Base-by-base conservation (phyloP, 352 stramenopile genomes). In the Phytophthora sp. region DNA sequence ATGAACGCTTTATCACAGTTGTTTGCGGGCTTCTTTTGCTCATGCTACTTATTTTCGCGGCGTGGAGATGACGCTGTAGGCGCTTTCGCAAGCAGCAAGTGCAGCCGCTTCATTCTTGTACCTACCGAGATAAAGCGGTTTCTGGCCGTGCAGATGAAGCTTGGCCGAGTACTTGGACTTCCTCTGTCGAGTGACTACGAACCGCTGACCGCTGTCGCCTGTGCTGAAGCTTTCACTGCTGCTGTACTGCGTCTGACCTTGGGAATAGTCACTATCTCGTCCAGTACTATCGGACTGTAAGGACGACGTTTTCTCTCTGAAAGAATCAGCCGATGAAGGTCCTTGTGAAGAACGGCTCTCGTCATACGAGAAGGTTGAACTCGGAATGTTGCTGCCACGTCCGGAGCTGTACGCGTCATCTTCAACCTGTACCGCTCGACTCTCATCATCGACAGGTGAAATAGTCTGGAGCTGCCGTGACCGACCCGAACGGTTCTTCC, bases 101-200 rank as follows among this genome's bases (percentile, higher is more conserved):
- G 84, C 84, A 2, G 84, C 80, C 5, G 76, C 79, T 73, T 90
- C 78, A 30, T 67, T 90, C 54, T 80, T 82, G 69, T 87, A 92
- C 27, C 84, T 71, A 2, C 84, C 84, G 5, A 92, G 50, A 35
- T 92, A 91, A 9, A 92, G 70, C 27, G 80, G 82, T 11, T 90
- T 92, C 39, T 89, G 82, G 0, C 80, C 82, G 7, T 71, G 64
- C 20, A 91, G 51, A 50, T 88, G 73, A 26, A 92, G 63, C 30
- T 84, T 84, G 39, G 84, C 84, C 2, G 75, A 74, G 58, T 80
- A 90, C 33, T 77, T 87, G 44, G 70, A 77, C 16, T 89, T 86
- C 66, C 69, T 83, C 58, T 92, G 80, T 16, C 65, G 68, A 8
- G 81, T 88, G 39, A 89, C 56, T 20, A 85, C 63, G 44, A 86